Conservation (phyloP, 108 stramenopile species). For the Cyclostephanos tholiformis region DNA sequence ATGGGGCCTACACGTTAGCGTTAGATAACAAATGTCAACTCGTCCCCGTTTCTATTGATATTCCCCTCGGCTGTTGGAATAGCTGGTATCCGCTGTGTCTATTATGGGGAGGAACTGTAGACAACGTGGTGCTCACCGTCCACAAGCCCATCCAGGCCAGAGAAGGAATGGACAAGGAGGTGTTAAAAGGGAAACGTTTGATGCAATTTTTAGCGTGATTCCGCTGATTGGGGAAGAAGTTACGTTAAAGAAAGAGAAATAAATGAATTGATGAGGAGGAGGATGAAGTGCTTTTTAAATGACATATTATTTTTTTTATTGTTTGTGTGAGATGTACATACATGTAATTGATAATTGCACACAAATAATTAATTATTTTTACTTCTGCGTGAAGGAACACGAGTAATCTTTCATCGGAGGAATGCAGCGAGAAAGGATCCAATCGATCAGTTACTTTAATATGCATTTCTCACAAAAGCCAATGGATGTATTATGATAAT, state of each 20-base stretch:
- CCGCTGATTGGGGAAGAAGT: slow-evolving; percentile 54
- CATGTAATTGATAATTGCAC: too few relatives aligned
- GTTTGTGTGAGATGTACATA: background rate
- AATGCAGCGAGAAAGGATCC: too few relatives aligned
- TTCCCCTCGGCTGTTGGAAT: slow-evolving; percentile 78
- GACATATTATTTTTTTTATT: background rate
- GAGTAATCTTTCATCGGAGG: too few relatives aligned
- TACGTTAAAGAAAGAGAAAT: slow-evolving; percentile 30
- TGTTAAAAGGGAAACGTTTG: slow-evolving; percentile 68
- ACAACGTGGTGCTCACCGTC: slow-evolving; percentile 65
- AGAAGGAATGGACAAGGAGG: slow-evolving; percentile 59
- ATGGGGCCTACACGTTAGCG: slow-evolving; percentile 82
- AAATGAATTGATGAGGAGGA: background rate
- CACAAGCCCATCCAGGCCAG: slow-evolving; percentile 62
- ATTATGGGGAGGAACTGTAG: slow-evolving; percentile 41
- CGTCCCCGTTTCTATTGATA: slow-evolving; percentile 76
- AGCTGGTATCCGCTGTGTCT: slow-evolving; percentile 67
- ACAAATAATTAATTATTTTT: too few relatives aligned
- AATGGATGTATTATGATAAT: too few relatives aligned
- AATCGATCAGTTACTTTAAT: too few relatives aligned
- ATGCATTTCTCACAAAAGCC: too few relatives aligned
- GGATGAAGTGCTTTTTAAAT: background rate
- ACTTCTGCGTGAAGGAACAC: too few relatives aligned
- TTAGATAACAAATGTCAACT: slow-evolving; percentile 56
- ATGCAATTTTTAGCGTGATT: slow-evolving; percentile 75